Percentiles rank a stretch among this genome's conserved stretches.
Evolutionary conservation across 2,329 filamentous ascomycete genomes (phyloP).

Genomic region (Colletotrichum sidae): DNA sequence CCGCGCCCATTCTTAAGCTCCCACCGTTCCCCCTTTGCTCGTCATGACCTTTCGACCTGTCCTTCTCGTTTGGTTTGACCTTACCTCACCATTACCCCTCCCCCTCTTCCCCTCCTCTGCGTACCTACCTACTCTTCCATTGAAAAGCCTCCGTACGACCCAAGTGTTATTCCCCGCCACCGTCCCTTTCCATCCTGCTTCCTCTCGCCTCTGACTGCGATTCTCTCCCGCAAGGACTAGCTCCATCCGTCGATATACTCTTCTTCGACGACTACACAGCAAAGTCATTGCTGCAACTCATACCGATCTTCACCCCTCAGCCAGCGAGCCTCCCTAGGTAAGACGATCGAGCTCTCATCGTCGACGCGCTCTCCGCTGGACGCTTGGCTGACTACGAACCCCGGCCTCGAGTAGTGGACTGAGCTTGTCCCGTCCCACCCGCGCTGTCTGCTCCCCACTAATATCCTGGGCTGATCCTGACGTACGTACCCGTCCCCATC

Average conservation of each 20-base stretch:
- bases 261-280: background rate
- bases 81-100: constrained; percentile 10
- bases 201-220: constrained; percentile 6
- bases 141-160: constrained; percentile 14
- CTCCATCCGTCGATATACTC: constrained; percentile 6
- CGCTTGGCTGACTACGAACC: constrained; percentile 20
- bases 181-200: background rate
- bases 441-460: constrained; percentile 30
- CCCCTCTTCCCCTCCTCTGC: constrained; percentile 5
- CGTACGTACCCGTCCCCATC: constrained; percentile 13
- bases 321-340: background rate
- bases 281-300: constrained; percentile 7
- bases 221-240: background rate
- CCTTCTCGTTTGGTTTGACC: constrained; percentile 2
- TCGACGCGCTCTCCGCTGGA: constrained; percentile 1
- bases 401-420: constrained; percentile 28
- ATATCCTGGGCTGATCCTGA: constrained; percentile 31
- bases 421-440: constrained; percentile 32
- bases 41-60: constrained; percentile 3
- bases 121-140: background rate
- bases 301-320: background rate
- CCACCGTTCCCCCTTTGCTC: constrained; percentile 12
- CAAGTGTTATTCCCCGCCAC: background rate
- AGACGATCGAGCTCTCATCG: background rate
- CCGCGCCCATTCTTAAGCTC: constrained; percentile 29